phyloP scores from a whole-genome alignment of 257 asterid species.

The Plectranthus barbatus region DNA sequence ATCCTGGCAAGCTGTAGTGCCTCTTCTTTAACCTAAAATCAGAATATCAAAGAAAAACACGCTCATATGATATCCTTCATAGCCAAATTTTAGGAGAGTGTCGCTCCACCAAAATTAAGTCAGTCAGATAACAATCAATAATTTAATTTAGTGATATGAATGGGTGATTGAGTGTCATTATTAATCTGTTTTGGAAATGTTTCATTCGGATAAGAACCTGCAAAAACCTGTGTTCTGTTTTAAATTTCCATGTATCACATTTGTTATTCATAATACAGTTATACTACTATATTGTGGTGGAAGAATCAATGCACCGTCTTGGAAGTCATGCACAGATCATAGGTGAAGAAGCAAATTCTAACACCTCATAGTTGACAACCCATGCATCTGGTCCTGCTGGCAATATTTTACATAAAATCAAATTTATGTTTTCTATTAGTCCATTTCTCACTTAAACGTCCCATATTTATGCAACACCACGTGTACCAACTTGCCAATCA shows the following conservation, averaged over 20 bases:
- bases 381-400: not conserved
- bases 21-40: conserved; percentile 76
- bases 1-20: conserved; percentile 81
- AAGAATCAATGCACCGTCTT: too few species aligned
- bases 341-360: too few species aligned
- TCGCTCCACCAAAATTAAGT: not conserved
- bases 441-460: not conserved
- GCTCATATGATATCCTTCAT: not conserved
- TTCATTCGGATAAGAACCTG: not conserved
- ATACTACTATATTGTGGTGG: too few species aligned
- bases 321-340: too few species aligned
- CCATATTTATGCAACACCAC: not conserved
- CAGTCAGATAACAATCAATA: not conserved
- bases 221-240: not conserved
- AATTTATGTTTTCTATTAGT: not conserved
- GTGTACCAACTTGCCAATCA: not conserved
- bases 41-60: not conserved
- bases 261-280: not conserved
- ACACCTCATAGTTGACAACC: not conserved
- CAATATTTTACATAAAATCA: too few species aligned
- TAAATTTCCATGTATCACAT: not conserved
- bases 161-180: not conserved
- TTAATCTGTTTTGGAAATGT: not conserved
- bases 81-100: not conserved
- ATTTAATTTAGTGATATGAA: not conserved